phyloP scores from a whole-genome alignment of 2,329 filamentous ascomycete genomes.

The Aspergillus ustus region DNA sequence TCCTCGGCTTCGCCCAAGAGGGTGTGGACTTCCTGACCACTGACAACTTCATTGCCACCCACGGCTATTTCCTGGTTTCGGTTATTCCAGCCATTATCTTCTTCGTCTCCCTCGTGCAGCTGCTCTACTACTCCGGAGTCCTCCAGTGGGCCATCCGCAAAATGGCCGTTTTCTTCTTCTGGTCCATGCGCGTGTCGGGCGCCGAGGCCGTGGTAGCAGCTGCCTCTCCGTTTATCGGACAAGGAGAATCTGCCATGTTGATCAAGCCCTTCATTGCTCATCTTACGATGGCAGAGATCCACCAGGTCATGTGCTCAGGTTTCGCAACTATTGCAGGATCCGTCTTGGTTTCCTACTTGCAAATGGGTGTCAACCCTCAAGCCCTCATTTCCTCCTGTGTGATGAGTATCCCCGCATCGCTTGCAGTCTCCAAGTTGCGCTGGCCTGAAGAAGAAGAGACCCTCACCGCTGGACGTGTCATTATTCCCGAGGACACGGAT shows the following conservation, averaged over 20 bases:
- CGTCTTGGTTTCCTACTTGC: conserved; percentile 84
- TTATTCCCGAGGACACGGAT: conserved; percentile 79
- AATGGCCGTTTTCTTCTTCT: conserved; percentile 90
- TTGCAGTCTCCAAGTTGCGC: conserved; percentile 86
- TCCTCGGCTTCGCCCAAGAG: conserved; percentile 75
- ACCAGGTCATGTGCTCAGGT: conserved; percentile 90
- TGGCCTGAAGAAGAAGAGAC: conserved; percentile 89
- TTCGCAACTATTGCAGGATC: conserved; percentile 92
- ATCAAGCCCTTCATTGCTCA: conserved; percentile 85
- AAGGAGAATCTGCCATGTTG: conserved; percentile 92
- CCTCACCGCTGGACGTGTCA: conserved; percentile 77
- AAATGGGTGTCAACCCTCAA: conserved; percentile 80
- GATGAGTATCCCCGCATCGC: conserved; percentile 91
- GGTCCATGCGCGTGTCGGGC: conserved; percentile 82
- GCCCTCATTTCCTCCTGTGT: conserved; percentile 89
- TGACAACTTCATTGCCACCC: conserved; percentile 45
- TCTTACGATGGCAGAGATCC: conserved; percentile 84
- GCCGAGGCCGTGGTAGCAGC: conserved; percentile 93
- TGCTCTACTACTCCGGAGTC: conserved; percentile 78
- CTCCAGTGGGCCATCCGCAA: conserved; percentile 90
- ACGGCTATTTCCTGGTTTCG: conserved; percentile 72
- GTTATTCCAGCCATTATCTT: conserved; percentile 95
- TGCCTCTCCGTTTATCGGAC: conserved; percentile 90
- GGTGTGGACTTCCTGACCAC: conserved; percentile 75
- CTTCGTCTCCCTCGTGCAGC: conserved; percentile 90